Evolutionary conservation across 495 filamentous ascomycete species (phyloP).

Genomic region (Parathielavia appendiculata): DNA sequence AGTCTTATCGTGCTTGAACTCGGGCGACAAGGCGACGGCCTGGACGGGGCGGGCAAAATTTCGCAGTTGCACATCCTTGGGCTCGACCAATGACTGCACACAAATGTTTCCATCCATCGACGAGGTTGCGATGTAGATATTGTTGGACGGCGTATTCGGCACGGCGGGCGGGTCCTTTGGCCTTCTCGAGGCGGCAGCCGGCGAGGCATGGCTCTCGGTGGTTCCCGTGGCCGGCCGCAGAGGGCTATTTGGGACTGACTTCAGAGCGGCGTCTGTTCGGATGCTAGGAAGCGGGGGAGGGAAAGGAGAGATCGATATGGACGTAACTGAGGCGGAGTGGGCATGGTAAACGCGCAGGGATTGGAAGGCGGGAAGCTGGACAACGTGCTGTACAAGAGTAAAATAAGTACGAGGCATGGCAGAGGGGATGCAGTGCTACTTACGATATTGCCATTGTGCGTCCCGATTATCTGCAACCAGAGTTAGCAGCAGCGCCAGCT

Average conservation of each 20-base stretch:
- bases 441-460: conserved; percentile 96
- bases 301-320: conserved; percentile 84
- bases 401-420: conserved; percentile 12
- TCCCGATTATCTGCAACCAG: conserved; percentile 68
- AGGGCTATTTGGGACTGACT: conserved; percentile 43
- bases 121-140: conserved; percentile 85
- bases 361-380: conserved; percentile 75
- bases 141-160: conserved; percentile 70
- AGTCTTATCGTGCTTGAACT: conserved; percentile 79
- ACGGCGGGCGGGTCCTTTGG: conserved; percentile 47
- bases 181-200: conserved; percentile 46
- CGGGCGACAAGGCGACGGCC: conserved; percentile 83
- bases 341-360: conserved; percentile 79
- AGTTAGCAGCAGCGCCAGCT: not conserved
- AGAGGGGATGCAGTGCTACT: conserved; percentile 29
- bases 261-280: conserved; percentile 49
- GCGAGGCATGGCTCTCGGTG: conserved; percentile 47
- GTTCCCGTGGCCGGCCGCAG: conserved; percentile 35
- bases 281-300: conserved; percentile 64
- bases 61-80: conserved; percentile 74
- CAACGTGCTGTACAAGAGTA: conserved; percentile 60
- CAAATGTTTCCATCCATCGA: conserved; percentile 96
- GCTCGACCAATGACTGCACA: conserved; percentile 68
- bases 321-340: conserved; percentile 84
- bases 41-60: conserved; percentile 93